Evolutionary conservation across 441 rosid genomes (phyloP), one percentile per base, ranked within the genome.

Genomic region (Metrosideros polymorpha): DNA sequence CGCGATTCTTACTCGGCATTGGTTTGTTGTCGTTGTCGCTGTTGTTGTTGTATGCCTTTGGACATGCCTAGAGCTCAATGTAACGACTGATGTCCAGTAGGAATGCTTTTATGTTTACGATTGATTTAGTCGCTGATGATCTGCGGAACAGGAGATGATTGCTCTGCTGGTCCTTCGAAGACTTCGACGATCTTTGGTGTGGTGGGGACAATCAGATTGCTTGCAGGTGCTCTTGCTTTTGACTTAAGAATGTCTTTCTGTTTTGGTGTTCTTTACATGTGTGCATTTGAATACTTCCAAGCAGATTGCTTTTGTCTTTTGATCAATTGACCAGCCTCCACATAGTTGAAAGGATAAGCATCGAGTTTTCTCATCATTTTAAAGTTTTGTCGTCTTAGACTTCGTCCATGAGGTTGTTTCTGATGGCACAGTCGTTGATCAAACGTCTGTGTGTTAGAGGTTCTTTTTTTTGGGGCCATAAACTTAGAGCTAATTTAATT

Each of bases 141-240:
- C 79, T 39, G n/a, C 17, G 47, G 25, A 71, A 22, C 91, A 94
- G 99, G 92, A 85, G 93, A 84, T 57, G 83, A 84, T 45, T 83
- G 85, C 90, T 87, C 93, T 49, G 97, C 79, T 52, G 90, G 76
- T 85, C 96, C 95, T 12, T 87, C 84, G 43, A 94, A 85, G 90
- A 90, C 92, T 63, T 93, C 94, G 54, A 92, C 87, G 55, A 92
- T 97, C 83, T 94, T 92, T 49, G 99, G 99, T 4, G 96, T 97
- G 22, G 99, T 91, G 51, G 99, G 98, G 86, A 93, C 96, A 56
- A 97, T 97, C 90, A 91, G 95, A 88, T 91, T 97, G 87, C 89
- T 97, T 47, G 97, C 98, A 91, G 99, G 99, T 97, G 89, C 49
- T 22, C 79, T 22, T 39, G 47, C 79, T 71, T 39, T 35, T 6